Evolutionary conservation across 2,329 filamentous ascomycete species (phyloP).

Genomic region (Talaromyces amestolkiae): DNA sequence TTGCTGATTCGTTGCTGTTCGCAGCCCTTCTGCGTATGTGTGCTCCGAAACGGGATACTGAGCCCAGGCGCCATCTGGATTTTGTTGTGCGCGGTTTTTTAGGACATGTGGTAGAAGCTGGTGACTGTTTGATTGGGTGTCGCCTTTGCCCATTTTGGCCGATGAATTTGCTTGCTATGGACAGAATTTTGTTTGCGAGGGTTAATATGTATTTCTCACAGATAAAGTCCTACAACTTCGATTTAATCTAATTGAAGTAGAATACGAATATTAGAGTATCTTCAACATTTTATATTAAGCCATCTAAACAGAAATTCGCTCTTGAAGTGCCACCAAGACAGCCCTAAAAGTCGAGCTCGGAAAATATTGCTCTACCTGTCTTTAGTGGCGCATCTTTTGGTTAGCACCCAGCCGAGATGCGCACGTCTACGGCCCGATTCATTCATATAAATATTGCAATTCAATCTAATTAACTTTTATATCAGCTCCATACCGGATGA

Average conservation of each 20-base stretch:
- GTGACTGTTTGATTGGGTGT: conserved; percentile 7
- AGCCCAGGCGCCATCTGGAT: conserved; percentile 14
- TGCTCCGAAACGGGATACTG: conserved; percentile 13
- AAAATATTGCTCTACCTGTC: neutral
- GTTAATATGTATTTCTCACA: neutral
- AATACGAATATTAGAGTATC: neutral
- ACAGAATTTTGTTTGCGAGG: neutral
- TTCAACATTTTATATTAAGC: neutral
- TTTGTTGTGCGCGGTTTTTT: conserved; percentile 8
- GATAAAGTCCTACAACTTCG: neutral
- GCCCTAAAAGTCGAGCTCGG: neutral
- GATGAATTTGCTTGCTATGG: neutral
- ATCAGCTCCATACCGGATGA: neutral
- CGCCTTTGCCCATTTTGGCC: conserved; percentile 12
- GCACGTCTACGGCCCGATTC: neutral
- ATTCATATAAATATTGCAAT: neutral
- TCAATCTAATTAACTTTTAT: neutral
- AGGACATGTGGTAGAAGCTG: conserved; percentile 11
- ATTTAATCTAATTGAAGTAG: neutral
- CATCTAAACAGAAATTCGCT: neutral
- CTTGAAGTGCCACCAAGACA: neutral
- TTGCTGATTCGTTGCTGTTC: conserved; percentile 13
- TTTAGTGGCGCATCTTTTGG: neutral
- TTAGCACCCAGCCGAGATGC: neutral
- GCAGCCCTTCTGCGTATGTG: conserved; percentile 7